These are phyloP conservation scores for Fraxinus floribunda DNA, from an alignment of 305 asterid genomes.

Conservation along the genomic window DNA sequence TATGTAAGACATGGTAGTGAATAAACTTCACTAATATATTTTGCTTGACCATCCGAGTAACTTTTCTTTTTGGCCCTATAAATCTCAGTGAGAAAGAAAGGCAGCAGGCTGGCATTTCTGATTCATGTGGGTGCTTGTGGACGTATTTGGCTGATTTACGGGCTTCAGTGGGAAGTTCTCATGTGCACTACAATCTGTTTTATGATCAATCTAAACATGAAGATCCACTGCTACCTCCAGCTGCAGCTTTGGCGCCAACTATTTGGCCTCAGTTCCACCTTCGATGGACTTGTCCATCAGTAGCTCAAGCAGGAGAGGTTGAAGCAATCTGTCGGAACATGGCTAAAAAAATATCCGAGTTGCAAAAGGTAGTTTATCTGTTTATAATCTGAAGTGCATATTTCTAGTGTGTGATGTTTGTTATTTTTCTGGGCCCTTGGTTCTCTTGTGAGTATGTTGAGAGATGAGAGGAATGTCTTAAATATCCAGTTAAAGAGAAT, in stretches of 20 bases:
- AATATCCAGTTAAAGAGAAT: background rate
- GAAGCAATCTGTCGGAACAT: constrained; percentile 80
- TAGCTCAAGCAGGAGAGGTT: constrained; percentile 85
- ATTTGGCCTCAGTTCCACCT: constrained; percentile 99
- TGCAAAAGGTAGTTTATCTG: constrained; percentile 59
- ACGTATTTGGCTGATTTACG: constrained; percentile 73
- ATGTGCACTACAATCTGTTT: constrained; percentile 77
- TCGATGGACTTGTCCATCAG: constrained; percentile 95
- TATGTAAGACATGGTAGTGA: background rate
- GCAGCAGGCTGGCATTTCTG: constrained; percentile 81
- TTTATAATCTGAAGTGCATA: constrained; percentile 1
- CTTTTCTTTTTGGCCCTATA: constrained; percentile 2
- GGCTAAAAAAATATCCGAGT: constrained; percentile 56
- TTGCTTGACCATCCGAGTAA: constrained; percentile 2
- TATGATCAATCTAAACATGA: constrained; percentile 71
- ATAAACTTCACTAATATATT: background rate
- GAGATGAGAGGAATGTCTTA: background rate
- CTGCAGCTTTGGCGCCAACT: constrained; percentile 98
- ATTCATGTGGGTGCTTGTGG: constrained; percentile 91
- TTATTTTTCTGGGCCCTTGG: background rate
- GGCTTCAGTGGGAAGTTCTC: constrained; percentile 70
- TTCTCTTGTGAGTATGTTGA: background rate
- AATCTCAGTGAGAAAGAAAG: constrained; percentile 86
- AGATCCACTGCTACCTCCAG: constrained; percentile 81
- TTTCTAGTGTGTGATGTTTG: background rate